These are phyloP conservation scores for Colletotrichum coccodes DNA, from an alignment of 2,329 filamentous ascomycete genomes.

Conservation along the genomic window DNA sequence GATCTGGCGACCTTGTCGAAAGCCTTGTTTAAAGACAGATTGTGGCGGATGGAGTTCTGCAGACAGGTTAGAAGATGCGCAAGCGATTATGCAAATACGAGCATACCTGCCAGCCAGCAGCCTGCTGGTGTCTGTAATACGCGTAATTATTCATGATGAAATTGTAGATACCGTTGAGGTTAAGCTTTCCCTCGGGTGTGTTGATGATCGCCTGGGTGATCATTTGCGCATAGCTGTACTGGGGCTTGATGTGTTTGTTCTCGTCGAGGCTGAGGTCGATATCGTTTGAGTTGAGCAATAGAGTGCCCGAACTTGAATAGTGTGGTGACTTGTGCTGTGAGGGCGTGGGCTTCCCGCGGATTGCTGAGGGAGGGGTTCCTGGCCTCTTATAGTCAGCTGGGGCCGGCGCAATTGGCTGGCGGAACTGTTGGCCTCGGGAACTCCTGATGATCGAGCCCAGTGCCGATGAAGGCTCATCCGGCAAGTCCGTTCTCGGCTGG, in stretches of 20 bases:
- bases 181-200: slow-evolving; percentile 87
- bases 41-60: slow-evolving; percentile 95
- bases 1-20: slow-evolving; percentile 94
- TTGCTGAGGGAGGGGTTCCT: slow-evolving; percentile 66
- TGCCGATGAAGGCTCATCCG: slow-evolving; percentile 31
- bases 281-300: slow-evolving; percentile 61
- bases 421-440: slow-evolving; percentile 38
- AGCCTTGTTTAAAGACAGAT: slow-evolving; percentile 91
- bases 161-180: slow-evolving; percentile 90
- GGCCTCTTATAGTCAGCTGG: slow-evolving; percentile 70
- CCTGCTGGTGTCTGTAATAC: slow-evolving; percentile 85
- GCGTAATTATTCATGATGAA: slow-evolving; percentile 93
- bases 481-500: slow-evolving; percentile 29
- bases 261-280: slow-evolving; percentile 85
- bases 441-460: slow-evolving; percentile 18
- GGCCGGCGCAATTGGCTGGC: slow-evolving; percentile 65
- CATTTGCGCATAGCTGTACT: slow-evolving; percentile 95
- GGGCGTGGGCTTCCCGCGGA: slow-evolving; percentile 44
- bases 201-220: slow-evolving; percentile 96
- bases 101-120: slow-evolving; percentile 88
- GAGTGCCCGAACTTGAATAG: slow-evolving; percentile 48
- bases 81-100: neutral
- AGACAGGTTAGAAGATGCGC: slow-evolving; percentile 36
- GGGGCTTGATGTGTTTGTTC: slow-evolving; percentile 92
- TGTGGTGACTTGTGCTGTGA: slow-evolving; percentile 51